These are phyloP conservation scores for Sugiyamaella paludigena DNA, from an alignment of 1,139 yeast genomes.

Conservation along the genomic window DNA sequence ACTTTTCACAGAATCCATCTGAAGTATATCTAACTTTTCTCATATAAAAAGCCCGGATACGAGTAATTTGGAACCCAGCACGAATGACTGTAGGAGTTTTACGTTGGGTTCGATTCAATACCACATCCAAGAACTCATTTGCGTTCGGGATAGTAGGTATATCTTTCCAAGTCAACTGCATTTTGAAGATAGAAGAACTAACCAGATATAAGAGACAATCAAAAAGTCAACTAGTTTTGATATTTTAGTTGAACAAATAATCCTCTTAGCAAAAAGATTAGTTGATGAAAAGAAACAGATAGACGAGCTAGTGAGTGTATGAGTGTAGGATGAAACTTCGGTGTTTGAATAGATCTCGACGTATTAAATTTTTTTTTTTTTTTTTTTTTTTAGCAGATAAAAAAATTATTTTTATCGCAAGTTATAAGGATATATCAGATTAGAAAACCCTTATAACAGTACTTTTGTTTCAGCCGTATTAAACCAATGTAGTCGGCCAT, in stretches of 20 bases:
- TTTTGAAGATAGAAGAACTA: slow-evolving; percentile 33
- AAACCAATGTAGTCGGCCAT: no score
- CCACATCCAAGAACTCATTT: slow-evolving; percentile 93
- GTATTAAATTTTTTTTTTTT: slow-evolving; percentile 9
- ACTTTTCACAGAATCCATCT: slow-evolving; percentile 92
- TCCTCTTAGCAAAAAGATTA: no score
- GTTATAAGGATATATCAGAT: neutral
- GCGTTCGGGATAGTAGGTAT: slow-evolving; percentile 92
- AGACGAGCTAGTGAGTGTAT: no score
- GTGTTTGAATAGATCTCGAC: neutral
- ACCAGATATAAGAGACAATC: no score
- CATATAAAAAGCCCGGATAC: slow-evolving; percentile 98
- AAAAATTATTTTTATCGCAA: neutral
- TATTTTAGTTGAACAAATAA: no score
- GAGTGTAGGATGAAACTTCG: neutral
- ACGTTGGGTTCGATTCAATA: slow-evolving; percentile 94
- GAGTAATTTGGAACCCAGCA: slow-evolving; percentile 92
- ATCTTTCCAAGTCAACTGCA: slow-evolving; percentile 99
- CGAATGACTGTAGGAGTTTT: slow-evolving; percentile 97
- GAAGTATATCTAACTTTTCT: slow-evolving; percentile 94
- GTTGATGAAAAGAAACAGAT: no score
- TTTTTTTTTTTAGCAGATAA: neutral
- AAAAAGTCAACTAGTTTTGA: no score
- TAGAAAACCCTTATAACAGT: no score
- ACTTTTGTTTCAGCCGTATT: no score